Percentiles rank a stretch among this genome's conserved stretches.
phyloP scores from a whole-genome alignment of 495 filamentous ascomycete genomes.

The Talaromyces stipitatus region DNA sequence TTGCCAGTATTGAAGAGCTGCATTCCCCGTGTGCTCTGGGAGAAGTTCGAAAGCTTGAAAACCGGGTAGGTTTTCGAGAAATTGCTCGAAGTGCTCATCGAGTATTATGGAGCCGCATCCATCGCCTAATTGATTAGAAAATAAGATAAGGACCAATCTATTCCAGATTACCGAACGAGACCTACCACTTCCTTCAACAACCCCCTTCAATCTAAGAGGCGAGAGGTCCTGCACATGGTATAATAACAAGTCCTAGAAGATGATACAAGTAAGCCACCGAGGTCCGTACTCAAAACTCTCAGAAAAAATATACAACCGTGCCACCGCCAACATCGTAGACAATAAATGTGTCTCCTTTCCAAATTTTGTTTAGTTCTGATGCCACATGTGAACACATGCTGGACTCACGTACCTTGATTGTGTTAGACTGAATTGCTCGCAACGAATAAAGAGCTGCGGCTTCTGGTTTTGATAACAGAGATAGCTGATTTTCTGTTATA shows the following conservation, averaged over 20 bases:
- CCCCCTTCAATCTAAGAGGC: neutral
- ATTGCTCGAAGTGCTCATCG: conserved; percentile 39
- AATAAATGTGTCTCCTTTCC: conserved; percentile 39
- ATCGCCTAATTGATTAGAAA: conserved; percentile 27
- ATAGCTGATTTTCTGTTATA: conserved; percentile 26
- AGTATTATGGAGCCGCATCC: conserved; percentile 51
- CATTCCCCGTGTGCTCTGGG: neutral
- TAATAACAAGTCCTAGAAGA: conserved; percentile 39
- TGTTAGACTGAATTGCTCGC: conserved; percentile 21
- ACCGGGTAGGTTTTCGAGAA: conserved; percentile 28
- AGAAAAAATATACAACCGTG: conserved; percentile 41
- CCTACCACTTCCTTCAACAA: neutral
- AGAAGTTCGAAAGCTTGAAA: conserved; percentile 5
- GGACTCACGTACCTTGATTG: conserved; percentile 12
- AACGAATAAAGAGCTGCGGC: conserved; percentile 51
- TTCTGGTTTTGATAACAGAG: conserved; percentile 55
- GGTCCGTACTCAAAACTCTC: neutral
- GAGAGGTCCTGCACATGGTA: conserved; percentile 6
- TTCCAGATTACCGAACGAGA: neutral
- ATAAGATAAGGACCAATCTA: conserved; percentile 14
- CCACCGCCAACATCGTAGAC: conserved; percentile 54
- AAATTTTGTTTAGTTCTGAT: neutral
- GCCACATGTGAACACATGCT: neutral
- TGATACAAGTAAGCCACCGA: conserved; percentile 11
- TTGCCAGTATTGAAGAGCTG: conserved; percentile 14